Conservation (phyloP, 2,329 filamentous ascomycete species). For the Botrytis fragariae region DNA sequence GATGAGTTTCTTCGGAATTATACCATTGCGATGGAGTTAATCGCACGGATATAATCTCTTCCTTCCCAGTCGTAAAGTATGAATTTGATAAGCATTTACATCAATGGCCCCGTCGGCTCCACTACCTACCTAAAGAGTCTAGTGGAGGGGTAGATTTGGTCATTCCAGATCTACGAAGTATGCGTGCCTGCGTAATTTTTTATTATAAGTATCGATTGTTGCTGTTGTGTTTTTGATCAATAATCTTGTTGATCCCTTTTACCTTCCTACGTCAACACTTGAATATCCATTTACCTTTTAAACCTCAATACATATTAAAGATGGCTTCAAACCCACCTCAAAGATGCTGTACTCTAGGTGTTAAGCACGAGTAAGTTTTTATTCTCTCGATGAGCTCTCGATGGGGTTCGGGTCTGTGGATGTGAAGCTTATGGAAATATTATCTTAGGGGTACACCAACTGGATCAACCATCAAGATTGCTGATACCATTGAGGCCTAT, state of each 20-base stretch:
- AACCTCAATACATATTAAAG: slow-evolving; percentile 14
- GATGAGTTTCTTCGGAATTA: background rate
- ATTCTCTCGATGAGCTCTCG: slow-evolving; percentile 3
- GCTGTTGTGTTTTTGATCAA: background rate
- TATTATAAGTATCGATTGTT: background rate
- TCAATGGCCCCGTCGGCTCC: background rate
- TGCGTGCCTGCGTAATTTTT: background rate
- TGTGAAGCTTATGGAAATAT: background rate
- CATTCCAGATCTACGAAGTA: background rate
- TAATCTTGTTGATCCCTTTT: background rate
- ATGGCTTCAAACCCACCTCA: slow-evolving; percentile 39
- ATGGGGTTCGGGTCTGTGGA: background rate
- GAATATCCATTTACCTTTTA: background rate
- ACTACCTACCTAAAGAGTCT: background rate
- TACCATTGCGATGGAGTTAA: background rate
- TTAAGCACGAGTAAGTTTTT: slow-evolving; percentile 37
- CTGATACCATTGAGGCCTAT: slow-evolving; percentile 36
- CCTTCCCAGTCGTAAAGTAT: background rate
- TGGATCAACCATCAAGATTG: slow-evolving; percentile 35
- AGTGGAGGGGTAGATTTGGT: slow-evolving; percentile 6
- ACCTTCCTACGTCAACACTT: background rate
- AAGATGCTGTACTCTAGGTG: slow-evolving; percentile 38
- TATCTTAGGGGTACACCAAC: slow-evolving; percentile 33
- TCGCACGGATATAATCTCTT: background rate
- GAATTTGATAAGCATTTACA: background rate